Evolutionary conservation across 768 basidiomycete genomes (phyloP).

Genomic region (Russula foetens): DNA sequence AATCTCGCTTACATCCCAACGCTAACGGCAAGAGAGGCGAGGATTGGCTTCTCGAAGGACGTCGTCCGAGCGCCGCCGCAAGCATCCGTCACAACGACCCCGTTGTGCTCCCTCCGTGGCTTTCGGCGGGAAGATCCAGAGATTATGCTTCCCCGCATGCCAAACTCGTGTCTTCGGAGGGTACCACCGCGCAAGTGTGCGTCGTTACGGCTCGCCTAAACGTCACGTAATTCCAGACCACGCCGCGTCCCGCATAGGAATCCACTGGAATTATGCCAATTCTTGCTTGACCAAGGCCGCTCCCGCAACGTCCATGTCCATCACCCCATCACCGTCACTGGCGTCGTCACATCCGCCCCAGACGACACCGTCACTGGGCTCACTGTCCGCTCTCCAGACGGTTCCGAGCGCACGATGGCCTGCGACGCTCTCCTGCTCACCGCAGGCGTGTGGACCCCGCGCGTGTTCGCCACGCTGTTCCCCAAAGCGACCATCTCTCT

Average conservation of each 20-base stretch:
- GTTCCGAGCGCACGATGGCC: conserved; percentile 19
- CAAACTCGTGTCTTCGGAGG: conserved; percentile 23
- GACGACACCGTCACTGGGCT: conserved; percentile 8
- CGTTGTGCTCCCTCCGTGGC: background rate
- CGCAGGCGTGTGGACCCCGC: conserved; percentile 32
- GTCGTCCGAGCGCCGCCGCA: too few species aligned
- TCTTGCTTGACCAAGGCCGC: conserved; percentile 26
- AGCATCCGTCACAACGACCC: too few species aligned
- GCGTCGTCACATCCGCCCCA: conserved; percentile 19
- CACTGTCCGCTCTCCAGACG: conserved; percentile 5
- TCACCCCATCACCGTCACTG: conserved; percentile 19
- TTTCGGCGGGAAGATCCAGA: background rate
- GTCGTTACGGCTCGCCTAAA: conserved; percentile 5
- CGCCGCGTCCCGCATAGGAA: conserved; percentile 22
- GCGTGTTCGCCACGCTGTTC: conserved; percentile 27
- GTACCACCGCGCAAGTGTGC: conserved; percentile 28
- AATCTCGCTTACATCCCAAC: background rate
- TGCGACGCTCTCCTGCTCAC: conserved; percentile 28
- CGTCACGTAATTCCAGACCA: background rate
- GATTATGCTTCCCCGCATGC: background rate
- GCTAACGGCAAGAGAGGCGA: background rate
- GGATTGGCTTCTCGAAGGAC: too few species aligned
- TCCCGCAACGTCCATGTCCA: conserved; percentile 25
- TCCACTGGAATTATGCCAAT: conserved; percentile 27
- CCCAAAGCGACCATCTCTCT: conserved; percentile 25